A percentile compares a stretch with the other conserved stretches of the same genome.
These are phyloP conservation scores for Rhizopogon vesiculosus DNA, from an alignment of 768 basidiomycete genomes.

Conservation along the genomic window DNA sequence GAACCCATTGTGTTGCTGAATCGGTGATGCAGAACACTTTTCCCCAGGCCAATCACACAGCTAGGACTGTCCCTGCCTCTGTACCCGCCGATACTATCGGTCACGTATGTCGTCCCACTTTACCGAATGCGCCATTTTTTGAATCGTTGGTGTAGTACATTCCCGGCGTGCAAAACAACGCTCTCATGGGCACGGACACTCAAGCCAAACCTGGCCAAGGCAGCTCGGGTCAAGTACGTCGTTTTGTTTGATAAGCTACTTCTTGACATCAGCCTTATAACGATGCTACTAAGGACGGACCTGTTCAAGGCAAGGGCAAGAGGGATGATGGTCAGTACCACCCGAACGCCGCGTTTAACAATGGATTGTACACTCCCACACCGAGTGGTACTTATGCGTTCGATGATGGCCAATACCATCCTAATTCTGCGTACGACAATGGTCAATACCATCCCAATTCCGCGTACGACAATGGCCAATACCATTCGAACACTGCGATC, in stretches of 20 bases:
- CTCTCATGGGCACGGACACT: not conserved
- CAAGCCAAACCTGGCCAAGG: not conserved
- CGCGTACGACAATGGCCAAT: conserved; percentile 4
- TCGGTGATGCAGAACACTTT: not conserved
- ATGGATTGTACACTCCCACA: too few species aligned
- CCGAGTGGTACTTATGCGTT: not conserved
- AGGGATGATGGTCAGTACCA: conserved; percentile 12
- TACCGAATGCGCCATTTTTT: not conserved
- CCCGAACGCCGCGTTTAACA: not conserved
- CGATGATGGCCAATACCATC: conserved; percentile 19
- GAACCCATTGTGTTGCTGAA: not conserved
- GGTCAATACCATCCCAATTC: conserved; percentile 6
- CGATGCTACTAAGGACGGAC: too few species aligned
- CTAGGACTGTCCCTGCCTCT: not conserved
- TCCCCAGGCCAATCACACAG: not conserved
- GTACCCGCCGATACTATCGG: too few species aligned
- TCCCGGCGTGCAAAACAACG: not conserved
- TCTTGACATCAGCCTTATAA: not conserved
- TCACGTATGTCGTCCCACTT: not conserved
- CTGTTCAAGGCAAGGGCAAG: not conserved
- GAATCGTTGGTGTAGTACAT: not conserved
- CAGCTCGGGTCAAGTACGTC: not conserved
- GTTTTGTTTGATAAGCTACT: not conserved
- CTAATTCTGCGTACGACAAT: conserved; percentile 16
- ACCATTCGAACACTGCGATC: not conserved